A percentile compares a stretch with the other conserved stretches of the same genome.
Conservation (phyloP, 192 early-diverging fungal genomes). For the Backusella mclennaniae region DNA sequence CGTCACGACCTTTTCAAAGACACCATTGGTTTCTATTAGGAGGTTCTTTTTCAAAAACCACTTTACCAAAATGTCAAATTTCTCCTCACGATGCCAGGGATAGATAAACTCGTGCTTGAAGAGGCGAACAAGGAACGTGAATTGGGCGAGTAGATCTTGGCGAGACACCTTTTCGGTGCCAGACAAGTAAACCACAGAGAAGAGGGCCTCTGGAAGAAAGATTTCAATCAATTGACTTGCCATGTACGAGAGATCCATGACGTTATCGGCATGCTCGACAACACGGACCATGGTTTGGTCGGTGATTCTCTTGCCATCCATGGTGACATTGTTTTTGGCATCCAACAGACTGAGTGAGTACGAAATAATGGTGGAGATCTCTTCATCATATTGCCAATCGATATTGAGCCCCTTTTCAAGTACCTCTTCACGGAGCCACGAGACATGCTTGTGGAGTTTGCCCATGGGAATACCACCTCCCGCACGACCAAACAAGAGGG, state of each 20-base stretch:
- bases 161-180: constrained; percentile 8
- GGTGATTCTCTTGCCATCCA: constrained; percentile 30
- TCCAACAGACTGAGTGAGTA: constrained; percentile 34
- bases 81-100: constrained; percentile 31
- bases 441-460: constrained; percentile 21
- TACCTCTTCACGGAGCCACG: constrained; percentile 30
- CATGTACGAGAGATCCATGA: constrained; percentile 38
- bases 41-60: constrained; percentile 23
- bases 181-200: constrained; percentile 34
- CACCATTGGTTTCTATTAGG: not conserved
- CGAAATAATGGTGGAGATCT: constrained; percentile 26
- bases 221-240: constrained; percentile 38
- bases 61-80: constrained; percentile 18
- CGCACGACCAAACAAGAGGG: constrained; percentile 23
- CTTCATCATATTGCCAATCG: constrained; percentile 39
- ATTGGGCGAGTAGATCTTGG: constrained; percentile 22
- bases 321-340: constrained; percentile 25
- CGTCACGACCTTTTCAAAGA: not conserved
- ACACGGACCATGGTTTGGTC: constrained; percentile 30
- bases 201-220: constrained; percentile 31
- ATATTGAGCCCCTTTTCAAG: constrained; percentile 15
- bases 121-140: constrained; percentile 30
- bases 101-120: constrained; percentile 38
- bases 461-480: constrained; percentile 24
- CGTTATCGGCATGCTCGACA: constrained; percentile 40